phyloP scores from a whole-genome alignment of 495 filamentous ascomycete genomes.

The Hyaloscypha variabilis region DNA sequence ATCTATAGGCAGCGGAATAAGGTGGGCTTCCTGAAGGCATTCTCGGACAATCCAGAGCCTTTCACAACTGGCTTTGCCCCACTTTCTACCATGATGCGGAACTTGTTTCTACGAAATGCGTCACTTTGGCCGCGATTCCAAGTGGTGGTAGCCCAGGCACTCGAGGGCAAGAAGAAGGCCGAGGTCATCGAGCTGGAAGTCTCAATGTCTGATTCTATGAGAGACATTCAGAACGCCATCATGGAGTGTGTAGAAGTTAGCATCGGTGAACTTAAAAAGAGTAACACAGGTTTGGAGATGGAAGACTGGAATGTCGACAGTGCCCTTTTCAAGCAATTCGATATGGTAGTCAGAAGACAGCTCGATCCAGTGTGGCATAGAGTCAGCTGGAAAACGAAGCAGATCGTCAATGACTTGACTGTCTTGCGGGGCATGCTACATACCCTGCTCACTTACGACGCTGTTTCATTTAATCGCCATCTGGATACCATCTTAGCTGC shows the following conservation, averaged over 20 bases:
- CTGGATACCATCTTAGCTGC: conserved; percentile 93
- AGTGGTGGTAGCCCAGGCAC: conserved; percentile 79
- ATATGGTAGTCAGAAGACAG: conserved; percentile 84
- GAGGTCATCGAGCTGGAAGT: conserved; percentile 97
- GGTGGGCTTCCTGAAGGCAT: conserved; percentile 90
- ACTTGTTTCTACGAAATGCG: conserved; percentile 85
- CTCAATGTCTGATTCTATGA: conserved; percentile 95
- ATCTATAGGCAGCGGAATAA: conserved; percentile 95
- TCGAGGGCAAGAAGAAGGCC: conserved; percentile 92
- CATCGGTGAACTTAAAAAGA: conserved; percentile 87
- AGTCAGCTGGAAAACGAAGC: conserved; percentile 90
- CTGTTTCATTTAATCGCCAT: conserved; percentile 89
- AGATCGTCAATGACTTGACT: conserved; percentile 87
- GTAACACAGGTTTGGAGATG: conserved; percentile 88
- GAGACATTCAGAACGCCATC: conserved; percentile 88
- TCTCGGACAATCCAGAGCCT: conserved; percentile 92
- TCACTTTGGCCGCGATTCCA: conserved; percentile 97
- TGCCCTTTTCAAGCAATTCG: conserved; percentile 90
- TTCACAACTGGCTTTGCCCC: conserved; percentile 91
- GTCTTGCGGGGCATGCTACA: conserved; percentile 87
- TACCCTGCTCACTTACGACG: conserved; percentile 83
- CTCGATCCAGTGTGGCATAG: conserved; percentile 97
- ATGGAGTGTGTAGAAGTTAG: conserved; percentile 96
- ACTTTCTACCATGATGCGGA: conserved; percentile 87
- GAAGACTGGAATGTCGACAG: conserved; percentile 98